phyloP scores from a whole-genome alignment of 164 flowering plant genomes.

The Magnolia sinica region DNA sequence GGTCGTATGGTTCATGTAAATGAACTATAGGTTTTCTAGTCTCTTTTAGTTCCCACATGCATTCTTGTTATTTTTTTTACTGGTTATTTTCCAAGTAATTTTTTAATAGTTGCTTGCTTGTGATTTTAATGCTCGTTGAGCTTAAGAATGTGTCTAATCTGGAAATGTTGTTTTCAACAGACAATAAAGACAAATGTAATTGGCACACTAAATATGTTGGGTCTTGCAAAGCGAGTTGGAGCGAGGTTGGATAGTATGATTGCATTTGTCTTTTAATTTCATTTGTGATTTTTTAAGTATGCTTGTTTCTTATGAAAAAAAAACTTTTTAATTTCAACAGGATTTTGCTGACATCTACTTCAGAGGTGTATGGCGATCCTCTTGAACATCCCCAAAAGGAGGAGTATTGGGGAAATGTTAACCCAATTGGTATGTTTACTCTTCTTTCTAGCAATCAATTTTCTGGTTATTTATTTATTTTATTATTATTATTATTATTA shows the following conservation, averaged over 20 bases:
- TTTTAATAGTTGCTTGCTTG: not conserved
- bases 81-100: not conserved
- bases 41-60: not conserved
- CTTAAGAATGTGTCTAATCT: not conserved
- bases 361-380: slow-evolving; percentile 99
- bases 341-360: slow-evolving; percentile 93
- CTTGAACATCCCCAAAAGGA: slow-evolving; percentile 96
- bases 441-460: not conserved
- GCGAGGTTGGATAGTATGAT: slow-evolving; percentile 55
- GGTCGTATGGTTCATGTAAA: not conserved
- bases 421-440: slow-evolving; percentile 74
- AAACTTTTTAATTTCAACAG: slow-evolving; percentile 22
- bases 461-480: not conserved
- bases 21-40: not conserved
- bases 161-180: slow-evolving; percentile 27
- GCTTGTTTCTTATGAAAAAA: not conserved
- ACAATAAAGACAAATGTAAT: slow-evolving; percentile 95
- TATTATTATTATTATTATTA: not conserved
- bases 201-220: slow-evolving; percentile 96
- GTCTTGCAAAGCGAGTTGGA: slow-evolving; percentile 97
- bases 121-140: not conserved
- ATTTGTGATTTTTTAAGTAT: not conserved
- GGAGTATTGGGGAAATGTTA: slow-evolving; percentile 97
- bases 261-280: not conserved
- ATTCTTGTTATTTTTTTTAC: not conserved